These are phyloP conservation scores for Tricladium varicosporioides DNA, from an alignment of 2,329 filamentous ascomycete species.

Conservation along the genomic window DNA sequence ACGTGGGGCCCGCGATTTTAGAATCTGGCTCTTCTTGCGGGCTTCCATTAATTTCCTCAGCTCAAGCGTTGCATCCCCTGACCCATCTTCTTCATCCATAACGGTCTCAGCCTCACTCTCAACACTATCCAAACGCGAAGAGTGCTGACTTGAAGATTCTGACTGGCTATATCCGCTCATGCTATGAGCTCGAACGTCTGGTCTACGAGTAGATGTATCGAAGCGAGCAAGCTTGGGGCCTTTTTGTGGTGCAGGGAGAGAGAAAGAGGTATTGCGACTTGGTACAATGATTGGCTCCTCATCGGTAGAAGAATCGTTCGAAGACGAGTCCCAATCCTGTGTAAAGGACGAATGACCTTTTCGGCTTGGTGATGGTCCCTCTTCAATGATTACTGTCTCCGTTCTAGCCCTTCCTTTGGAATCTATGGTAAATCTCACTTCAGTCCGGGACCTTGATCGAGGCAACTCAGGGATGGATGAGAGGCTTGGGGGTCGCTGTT, in stretches of 20 bases:
- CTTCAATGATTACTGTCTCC: slow-evolving; percentile 30
- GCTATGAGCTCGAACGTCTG: slow-evolving; percentile 23
- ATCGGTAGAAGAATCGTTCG: slow-evolving; percentile 54
- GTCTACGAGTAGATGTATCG: slow-evolving; percentile 19
- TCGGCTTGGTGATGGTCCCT: slow-evolving; percentile 21
- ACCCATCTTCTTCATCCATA: slow-evolving; percentile 45
- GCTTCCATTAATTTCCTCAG: slow-evolving; percentile 50
- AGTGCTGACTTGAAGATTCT: slow-evolving; percentile 30
- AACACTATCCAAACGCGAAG: slow-evolving; percentile 22
- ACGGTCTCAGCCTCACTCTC: slow-evolving; percentile 62
- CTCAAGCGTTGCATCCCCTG: slow-evolving; percentile 59
- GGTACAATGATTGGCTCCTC: slow-evolving; percentile 66
- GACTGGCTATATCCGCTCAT: slow-evolving; percentile 30
- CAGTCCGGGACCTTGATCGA: slow-evolving; percentile 44
- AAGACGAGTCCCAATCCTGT: slow-evolving; percentile 46
- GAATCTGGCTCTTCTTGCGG: slow-evolving; percentile 26
- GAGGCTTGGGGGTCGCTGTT: slow-evolving; percentile 46
- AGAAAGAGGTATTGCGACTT: slow-evolving; percentile 57
- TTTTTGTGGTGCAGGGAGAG: slow-evolving; percentile 26
- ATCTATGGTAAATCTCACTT: slow-evolving; percentile 63
- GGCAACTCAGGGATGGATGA: slow-evolving; percentile 57
- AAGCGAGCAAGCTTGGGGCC: slow-evolving; percentile 26
- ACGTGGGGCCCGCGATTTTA: slow-evolving; percentile 21
- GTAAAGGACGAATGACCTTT: slow-evolving; percentile 17
- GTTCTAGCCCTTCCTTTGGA: slow-evolving; percentile 49